These are phyloP conservation scores for Yamadazyma paraphyllophila DNA, from an alignment of 805 yeast species.

Conservation along the genomic window DNA sequence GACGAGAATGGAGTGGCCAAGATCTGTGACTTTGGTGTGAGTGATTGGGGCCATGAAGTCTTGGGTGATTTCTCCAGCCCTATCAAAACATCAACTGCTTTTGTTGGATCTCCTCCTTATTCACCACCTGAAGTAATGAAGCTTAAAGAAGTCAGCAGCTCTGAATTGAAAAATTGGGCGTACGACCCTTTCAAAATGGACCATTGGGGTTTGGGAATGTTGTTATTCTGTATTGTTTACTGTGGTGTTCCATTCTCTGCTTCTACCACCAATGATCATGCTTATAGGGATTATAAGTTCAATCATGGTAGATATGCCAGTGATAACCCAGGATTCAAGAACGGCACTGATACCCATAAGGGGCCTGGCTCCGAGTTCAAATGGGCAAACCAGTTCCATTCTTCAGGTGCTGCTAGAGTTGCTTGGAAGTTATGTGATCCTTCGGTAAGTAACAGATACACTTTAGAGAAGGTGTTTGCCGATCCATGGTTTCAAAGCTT, in stretches of 20 bases:
- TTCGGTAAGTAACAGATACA: constrained; percentile 50
- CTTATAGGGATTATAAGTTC: constrained; percentile 54
- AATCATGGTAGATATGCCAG: constrained; percentile 42
- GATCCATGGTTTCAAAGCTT: constrained; percentile 65
- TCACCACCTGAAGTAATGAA: constrained; percentile 74
- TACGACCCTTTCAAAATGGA: constrained; percentile 71
- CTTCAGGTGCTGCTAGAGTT: constrained; percentile 60
- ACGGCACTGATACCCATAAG: constrained; percentile 39
- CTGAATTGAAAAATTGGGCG: constrained; percentile 37
- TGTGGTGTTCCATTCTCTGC: constrained; percentile 59
- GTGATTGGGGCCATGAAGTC: constrained; percentile 58
- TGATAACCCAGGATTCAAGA: constrained; percentile 49
- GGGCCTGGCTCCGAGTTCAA: constrained; percentile 75
- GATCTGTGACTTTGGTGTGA: constrained; percentile 75
- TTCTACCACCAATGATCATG: constrained; percentile 47
- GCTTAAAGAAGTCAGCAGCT: constrained; percentile 34
- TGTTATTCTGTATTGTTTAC: constrained; percentile 58
- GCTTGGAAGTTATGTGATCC: constrained; percentile 79
- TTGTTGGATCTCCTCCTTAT: constrained; percentile 80
- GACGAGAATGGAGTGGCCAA: constrained; percentile 60
- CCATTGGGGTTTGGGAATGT: constrained; percentile 70
- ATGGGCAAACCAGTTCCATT: constrained; percentile 60
- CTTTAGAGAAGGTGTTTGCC: constrained; percentile 49
- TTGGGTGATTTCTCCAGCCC: constrained; percentile 49
- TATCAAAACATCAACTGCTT: constrained; percentile 39